Conservation (phyloP, 164 flowering plant genomes). For the Aristolochia fimbriata region DNA sequence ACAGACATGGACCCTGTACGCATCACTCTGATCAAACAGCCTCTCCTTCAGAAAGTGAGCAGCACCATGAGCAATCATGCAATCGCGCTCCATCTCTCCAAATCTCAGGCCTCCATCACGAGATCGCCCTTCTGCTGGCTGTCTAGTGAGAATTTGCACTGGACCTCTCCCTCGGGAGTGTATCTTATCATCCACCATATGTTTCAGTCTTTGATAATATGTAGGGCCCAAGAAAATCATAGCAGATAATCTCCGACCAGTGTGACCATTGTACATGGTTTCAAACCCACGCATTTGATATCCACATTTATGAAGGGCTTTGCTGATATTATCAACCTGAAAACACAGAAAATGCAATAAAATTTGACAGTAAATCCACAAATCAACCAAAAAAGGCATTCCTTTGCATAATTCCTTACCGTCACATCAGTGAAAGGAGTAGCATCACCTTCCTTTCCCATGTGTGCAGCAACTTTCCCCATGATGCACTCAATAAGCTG, state of each 20-base stretch:
- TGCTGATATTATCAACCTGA: conserved; percentile 91
- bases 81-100: conserved; percentile 97
- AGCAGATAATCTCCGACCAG: conserved; percentile 66
- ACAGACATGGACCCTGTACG: conserved; percentile 88
- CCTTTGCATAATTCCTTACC: conserved; percentile 29
- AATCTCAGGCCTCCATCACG: conserved; percentile 98
- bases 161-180: conserved; percentile 42
- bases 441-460: conserved; percentile 97
- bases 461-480: conserved; percentile 97
- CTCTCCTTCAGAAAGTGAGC: conserved; percentile 83
- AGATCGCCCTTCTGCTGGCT: conserved; percentile 95
- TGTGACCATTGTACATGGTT: conserved; percentile 96
- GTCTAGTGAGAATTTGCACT: conserved; percentile 93
- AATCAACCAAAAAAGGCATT: neutral
- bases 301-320: conserved; percentile 92
- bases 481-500: conserved; percentile 97
- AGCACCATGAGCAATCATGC: conserved; percentile 97
- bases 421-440: conserved; percentile 96
- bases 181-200: conserved; percentile 97
- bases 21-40: conserved; percentile 92
- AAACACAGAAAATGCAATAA: neutral
- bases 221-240: conserved; percentile 98
- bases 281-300: conserved; percentile 98
- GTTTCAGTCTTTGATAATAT: conserved; percentile 91
- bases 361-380: too few relatives aligned